A percentile compares a stretch with the other conserved stretches of the same genome.
These are phyloP conservation scores for Solanum rostratum DNA, from an alignment of 257 asterid species.

Conservation along the genomic window DNA sequence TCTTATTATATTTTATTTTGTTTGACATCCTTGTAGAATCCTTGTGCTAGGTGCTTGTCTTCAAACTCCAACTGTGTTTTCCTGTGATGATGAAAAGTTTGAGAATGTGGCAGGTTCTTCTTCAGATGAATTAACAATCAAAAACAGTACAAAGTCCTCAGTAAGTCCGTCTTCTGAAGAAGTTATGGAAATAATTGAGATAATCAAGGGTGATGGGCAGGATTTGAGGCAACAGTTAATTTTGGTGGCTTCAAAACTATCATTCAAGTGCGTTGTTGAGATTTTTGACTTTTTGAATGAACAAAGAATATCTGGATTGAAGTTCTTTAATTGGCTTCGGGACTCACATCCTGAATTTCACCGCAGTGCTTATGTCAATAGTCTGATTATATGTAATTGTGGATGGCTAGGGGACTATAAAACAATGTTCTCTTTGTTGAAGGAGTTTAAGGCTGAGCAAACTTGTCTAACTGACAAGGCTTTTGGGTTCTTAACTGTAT, in stretches of 20 bases:
- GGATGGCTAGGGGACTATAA: slow-evolving; percentile 64
- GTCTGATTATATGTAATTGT: slow-evolving; percentile 49
- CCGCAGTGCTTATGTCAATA: slow-evolving; percentile 38
- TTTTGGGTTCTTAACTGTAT: slow-evolving; percentile 42
- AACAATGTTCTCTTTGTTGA: slow-evolving; percentile 36
- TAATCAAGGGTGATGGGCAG: slow-evolving; percentile 24
- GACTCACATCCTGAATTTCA: slow-evolving; percentile 19
- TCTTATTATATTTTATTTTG: neutral
- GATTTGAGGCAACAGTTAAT: slow-evolving; percentile 41
- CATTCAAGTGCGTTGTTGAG: slow-evolving; percentile 17
- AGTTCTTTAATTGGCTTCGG: slow-evolving; percentile 57
- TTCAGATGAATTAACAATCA: neutral
- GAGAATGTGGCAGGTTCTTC: slow-evolving; percentile 1
- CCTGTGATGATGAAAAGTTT: neutral
- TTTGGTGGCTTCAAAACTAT: slow-evolving; percentile 13
- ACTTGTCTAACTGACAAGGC: slow-evolving; percentile 54
- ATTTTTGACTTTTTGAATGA: slow-evolving; percentile 40
- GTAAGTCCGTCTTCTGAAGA: neutral
- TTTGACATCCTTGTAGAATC: neutral
- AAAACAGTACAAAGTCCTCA: neutral
- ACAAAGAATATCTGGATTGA: slow-evolving; percentile 40
- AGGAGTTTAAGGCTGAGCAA: slow-evolving; percentile 30
- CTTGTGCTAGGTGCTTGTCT: neutral
- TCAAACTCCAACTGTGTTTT: neutral
- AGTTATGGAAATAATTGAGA: slow-evolving; percentile 21